Conservation (phyloP, 163 green algal genomes). For the Picocystis sp. region DNA sequence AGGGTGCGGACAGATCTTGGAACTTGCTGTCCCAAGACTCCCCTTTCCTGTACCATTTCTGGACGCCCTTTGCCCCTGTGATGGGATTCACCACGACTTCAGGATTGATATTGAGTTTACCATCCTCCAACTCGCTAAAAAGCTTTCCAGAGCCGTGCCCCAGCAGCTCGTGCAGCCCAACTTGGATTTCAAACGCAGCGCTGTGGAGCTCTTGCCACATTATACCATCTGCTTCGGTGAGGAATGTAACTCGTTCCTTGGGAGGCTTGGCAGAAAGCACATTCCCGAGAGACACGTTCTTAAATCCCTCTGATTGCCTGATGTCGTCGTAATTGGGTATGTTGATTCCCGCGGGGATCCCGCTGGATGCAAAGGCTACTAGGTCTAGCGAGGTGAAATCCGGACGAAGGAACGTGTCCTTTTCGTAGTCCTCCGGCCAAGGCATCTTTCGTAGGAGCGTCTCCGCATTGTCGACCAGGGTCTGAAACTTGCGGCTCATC, state of each 20-base stretch:
- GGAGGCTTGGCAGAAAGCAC: slow-evolving; percentile 6
- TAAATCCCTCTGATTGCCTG: slow-evolving; percentile 7
- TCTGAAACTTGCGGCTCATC: slow-evolving; percentile 10
- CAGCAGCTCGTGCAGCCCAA: slow-evolving; percentile 12
- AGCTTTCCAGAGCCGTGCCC: slow-evolving; percentile 15
- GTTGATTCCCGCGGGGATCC: slow-evolving; percentile 13
- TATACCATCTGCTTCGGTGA: slow-evolving; percentile 2
- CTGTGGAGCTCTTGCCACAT: slow-evolving; percentile 7
- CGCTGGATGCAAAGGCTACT: slow-evolving; percentile 8
- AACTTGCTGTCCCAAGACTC: slow-evolving; percentile 15
- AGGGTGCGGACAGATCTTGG: slow-evolving; percentile 1
- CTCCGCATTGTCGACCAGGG: slow-evolving; percentile 1
- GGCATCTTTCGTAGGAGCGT: slow-evolving; percentile 6
- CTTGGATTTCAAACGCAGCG: slow-evolving; percentile 10
- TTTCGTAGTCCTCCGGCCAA: slow-evolving; percentile 13
- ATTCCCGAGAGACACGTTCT: slow-evolving; percentile 13
- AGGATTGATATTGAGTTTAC: slow-evolving; percentile 8
- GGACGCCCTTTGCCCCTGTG: background rate
- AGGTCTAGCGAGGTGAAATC: slow-evolving; percentile 13
- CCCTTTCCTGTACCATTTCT: slow-evolving; percentile 8
- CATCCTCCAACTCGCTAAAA: slow-evolving; percentile 6
- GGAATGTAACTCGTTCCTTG: too few relatives aligned
- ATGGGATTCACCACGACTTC: slow-evolving; percentile 1
- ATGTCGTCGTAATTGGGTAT: slow-evolving; percentile 18
- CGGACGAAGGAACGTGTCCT: slow-evolving; percentile 11